These are phyloP conservation scores for Melampsora americana DNA, from an alignment of 1,284 basidiomycete species.

Conservation along the genomic window DNA sequence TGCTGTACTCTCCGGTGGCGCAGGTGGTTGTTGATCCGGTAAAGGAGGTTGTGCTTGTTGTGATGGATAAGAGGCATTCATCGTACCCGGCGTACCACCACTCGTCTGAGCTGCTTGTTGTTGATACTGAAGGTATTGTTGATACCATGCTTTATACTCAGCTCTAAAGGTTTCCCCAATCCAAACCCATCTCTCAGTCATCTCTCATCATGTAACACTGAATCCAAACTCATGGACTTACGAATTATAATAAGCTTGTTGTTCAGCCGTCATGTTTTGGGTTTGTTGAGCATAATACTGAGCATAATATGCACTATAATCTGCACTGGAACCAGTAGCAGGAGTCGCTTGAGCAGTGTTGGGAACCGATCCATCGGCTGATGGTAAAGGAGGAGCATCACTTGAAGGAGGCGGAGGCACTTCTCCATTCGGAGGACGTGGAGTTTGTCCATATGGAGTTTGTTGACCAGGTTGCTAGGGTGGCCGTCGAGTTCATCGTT, in stretches of 20 bases:
- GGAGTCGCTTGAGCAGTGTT: constrained; percentile 49
- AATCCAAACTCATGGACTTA: neutral
- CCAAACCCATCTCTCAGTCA: too few species aligned
- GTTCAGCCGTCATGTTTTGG: constrained; percentile 39
- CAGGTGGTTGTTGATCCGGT: constrained; percentile 1
- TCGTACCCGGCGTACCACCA: neutral
- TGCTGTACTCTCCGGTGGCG: neutral
- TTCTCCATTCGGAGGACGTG: constrained; percentile 38
- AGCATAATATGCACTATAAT: constrained; percentile 46
- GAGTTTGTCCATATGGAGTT: constrained; percentile 43
- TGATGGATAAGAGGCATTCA: neutral
- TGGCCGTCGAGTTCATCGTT: constrained; percentile 52
- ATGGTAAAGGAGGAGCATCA: constrained; percentile 61
- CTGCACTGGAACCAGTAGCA: constrained; percentile 9
- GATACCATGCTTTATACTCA: constrained; percentile 43
- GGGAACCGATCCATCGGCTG: constrained; percentile 56
- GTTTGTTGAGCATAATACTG: constrained; percentile 44
- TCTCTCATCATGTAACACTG: neutral
- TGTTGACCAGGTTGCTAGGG: constrained; percentile 49
- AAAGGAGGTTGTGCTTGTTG: constrained; percentile 12
- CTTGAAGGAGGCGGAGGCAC: constrained; percentile 62
- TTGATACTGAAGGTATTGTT: constrained; percentile 43
- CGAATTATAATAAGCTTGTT: constrained; percentile 43
- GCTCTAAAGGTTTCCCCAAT: constrained; percentile 17
- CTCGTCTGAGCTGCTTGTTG: constrained; percentile 28